A percentile compares a stretch with the other conserved stretches of the same genome.
Conservation (phyloP, 176 grass and related monocot genomes). For the Elaeis guineensis region DNA sequence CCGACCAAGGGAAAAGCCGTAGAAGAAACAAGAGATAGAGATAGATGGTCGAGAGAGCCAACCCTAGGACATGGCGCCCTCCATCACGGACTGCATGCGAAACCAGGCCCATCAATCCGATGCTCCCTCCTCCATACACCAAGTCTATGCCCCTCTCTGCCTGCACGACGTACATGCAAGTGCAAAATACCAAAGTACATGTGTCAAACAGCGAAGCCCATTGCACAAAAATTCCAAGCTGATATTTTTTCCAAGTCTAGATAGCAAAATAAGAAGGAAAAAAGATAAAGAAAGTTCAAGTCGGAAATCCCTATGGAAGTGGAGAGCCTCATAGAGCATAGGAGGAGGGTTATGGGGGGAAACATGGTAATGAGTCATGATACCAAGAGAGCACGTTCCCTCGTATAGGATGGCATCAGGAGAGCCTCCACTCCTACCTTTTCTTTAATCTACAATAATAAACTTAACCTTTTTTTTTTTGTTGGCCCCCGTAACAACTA, state of each 20-base stretch:
- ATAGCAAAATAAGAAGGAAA: neutral
- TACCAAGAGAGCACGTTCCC: slow-evolving; percentile 18
- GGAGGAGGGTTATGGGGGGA: slow-evolving; percentile 6
- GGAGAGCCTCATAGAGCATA: neutral
- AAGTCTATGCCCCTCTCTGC: slow-evolving; percentile 92
- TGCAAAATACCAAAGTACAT: neutral
- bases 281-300: no score
- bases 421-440: no score
- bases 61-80: slow-evolving; percentile 97
- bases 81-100: slow-evolving; percentile 97
- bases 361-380: slow-evolving; percentile 24
- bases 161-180: slow-evolving; percentile 31
- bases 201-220: neutral
- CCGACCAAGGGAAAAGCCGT: slow-evolving; percentile 12
- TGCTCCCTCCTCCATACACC: slow-evolving; percentile 93
- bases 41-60: slow-evolving; percentile 12
- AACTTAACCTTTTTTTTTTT: no score
- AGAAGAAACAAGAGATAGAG: slow-evolving; percentile 12
- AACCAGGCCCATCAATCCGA: slow-evolving; percentile 91
- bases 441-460: no score
- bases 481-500: no score
- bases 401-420: neutral
- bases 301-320: no score
- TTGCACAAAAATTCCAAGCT: neutral
- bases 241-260: neutral